Base-by-base conservation (phyloP, 768 basidiomycete species). In the Lentinula edodes region DNA sequence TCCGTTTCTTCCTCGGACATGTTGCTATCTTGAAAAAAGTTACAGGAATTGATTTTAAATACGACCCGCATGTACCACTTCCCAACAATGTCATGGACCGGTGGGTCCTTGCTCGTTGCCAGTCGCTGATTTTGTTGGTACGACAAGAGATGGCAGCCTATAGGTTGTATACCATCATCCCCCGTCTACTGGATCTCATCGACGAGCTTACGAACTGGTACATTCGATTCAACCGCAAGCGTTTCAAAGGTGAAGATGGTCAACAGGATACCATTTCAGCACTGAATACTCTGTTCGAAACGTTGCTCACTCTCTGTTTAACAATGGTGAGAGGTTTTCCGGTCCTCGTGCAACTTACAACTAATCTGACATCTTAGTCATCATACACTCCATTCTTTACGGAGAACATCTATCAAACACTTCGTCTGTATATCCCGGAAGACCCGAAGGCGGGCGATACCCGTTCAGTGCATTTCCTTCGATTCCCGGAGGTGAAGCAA, bases 161-260 rank as follows among this genome's bases (percentile, higher is more conserved):
- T 75, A 85, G 95, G 65, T 83, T 99, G 13, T 98, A 98, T 76
- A 98, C 94, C 65, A 91, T 99, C 78, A 93, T 98, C 64, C 95
- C 95, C n/a, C 86, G 93, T 38, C 79, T 98, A 45, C 79, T 98
- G 62, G 90, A 91, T 65, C 87, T 99, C 61, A 83, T 99, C 35
- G 93, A 96, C 66, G 97, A 98, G 73, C 81, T 98, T 62, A 99
- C 97, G 20, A 99, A 99, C 72, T 98, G 95, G 95, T 99, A 99
- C 75, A 98, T 99, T 71, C 93, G 97, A 52, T 98, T 98, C 79
- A 99, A 99, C 75, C 88, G 97, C 48, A 89, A 89, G 66, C 85
- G 97, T 15, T 78, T 99, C 63, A 99, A 99, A 81, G 97, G 97
- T 50, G 92, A 96, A 72, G 90, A 93, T 67, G 91, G 96, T 2